Conservation (phyloP, 257 asterid genomes). For the Jacaranda mimosifolia region DNA sequence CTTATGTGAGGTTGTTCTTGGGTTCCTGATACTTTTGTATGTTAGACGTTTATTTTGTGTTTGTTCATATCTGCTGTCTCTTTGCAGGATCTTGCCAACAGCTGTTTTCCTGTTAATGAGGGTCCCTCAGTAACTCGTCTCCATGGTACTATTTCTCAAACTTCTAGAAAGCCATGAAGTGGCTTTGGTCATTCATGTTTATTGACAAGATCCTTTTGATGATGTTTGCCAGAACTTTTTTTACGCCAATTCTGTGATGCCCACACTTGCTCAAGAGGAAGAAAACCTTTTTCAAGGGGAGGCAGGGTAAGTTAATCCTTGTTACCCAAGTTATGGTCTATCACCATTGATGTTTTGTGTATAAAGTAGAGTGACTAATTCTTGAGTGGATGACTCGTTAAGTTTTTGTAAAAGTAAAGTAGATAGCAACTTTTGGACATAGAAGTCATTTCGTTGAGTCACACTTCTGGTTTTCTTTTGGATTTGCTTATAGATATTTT, state of each 20-base stretch:
- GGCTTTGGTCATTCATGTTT: slow-evolving; percentile 19
- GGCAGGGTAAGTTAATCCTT: slow-evolving; percentile 68
- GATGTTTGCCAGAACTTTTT: slow-evolving; percentile 69
- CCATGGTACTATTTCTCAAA: slow-evolving; percentile 63
- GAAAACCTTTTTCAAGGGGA: slow-evolving; percentile 82
- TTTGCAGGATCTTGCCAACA: slow-evolving; percentile 78
- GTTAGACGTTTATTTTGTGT: neutral
- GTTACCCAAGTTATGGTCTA: neutral
- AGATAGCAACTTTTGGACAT: neutral
- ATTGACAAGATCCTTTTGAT: slow-evolving; percentile 30
- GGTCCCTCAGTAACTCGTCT: slow-evolving; percentile 78
- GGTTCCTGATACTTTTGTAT: slow-evolving; percentile 1
- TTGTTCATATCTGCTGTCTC: slow-evolving; percentile 27
- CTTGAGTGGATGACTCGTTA: slow-evolving; percentile 6
- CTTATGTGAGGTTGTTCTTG: slow-evolving; percentile 78
- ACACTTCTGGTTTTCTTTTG: neutral
- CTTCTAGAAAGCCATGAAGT: slow-evolving; percentile 19
- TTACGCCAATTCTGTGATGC: slow-evolving; percentile 93
- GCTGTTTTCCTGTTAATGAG: slow-evolving; percentile 76
- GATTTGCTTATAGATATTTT: neutral
- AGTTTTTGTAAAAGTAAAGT: neutral
- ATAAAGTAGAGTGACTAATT: neutral
- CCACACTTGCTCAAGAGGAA: slow-evolving; percentile 75
- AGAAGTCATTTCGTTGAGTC: neutral
- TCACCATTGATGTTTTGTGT: neutral